Conservation (phyloP, 352 stramenopile species). For the Pythium aristosporum region DNA sequence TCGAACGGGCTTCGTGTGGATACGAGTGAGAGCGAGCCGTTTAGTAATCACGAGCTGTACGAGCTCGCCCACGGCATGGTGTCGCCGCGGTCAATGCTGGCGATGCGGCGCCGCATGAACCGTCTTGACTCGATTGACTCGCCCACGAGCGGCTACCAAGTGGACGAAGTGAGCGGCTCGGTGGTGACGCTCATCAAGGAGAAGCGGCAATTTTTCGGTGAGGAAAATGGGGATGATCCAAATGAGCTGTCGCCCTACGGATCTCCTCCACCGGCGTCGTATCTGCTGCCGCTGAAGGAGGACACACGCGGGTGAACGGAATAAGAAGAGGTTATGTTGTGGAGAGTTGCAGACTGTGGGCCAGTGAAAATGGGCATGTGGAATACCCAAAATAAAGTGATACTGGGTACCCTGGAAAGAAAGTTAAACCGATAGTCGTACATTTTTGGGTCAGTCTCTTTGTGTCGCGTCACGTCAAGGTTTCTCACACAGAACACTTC, state of each 20-base stretch:
- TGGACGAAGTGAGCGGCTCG: constrained; percentile 26
- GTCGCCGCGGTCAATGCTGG: constrained; percentile 64
- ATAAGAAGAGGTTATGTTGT: not conserved
- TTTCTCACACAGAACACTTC: too few relatives aligned
- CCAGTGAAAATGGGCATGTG: not conserved
- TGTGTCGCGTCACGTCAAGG: too few relatives aligned
- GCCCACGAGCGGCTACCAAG: constrained; percentile 37
- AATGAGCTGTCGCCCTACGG: constrained; percentile 27
- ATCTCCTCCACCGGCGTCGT: constrained; percentile 17
- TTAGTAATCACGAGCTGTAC: constrained; percentile 78
- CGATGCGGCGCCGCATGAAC: constrained; percentile 63
- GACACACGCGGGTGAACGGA: constrained; percentile 14
- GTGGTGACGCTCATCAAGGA: constrained; percentile 3
- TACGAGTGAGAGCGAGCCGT: constrained; percentile 21
- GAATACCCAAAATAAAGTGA: constrained; percentile 1
- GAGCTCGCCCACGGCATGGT: constrained; percentile 78
- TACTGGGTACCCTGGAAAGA: not conserved
- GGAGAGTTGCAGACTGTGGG: not conserved
- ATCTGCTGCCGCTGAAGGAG: constrained; percentile 17
- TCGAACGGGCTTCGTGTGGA: not conserved
- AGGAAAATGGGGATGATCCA: constrained; percentile 15
- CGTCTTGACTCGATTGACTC: constrained; percentile 78
- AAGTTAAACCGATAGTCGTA: not conserved
- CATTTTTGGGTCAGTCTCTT: too few relatives aligned
- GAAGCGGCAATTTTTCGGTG: constrained; percentile 21